Evolutionary conservation across 331 rosid genomes (phyloP).

Genomic region (Prunus yedoensis): DNA sequence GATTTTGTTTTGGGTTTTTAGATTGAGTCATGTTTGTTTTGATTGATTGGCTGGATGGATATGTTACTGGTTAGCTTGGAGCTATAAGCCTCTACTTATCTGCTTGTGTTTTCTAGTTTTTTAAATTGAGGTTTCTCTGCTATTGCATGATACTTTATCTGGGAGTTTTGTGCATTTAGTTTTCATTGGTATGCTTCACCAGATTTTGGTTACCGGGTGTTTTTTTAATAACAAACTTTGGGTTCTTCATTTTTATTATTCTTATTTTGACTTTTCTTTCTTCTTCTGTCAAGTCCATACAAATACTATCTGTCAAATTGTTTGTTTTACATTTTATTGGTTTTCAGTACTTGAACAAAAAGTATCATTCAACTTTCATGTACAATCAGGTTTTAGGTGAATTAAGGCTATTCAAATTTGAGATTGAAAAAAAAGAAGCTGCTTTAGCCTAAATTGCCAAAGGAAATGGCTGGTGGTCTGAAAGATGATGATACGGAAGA

Average conservation of each 20-base stretch:
- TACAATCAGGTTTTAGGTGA: not conserved
- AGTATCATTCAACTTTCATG: not conserved
- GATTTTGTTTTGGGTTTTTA: not conserved
- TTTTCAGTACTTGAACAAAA: too few relatives aligned
- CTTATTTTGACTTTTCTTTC: too few relatives aligned
- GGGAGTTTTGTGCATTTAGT: not conserved
- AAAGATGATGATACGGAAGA: conserved; percentile 22
- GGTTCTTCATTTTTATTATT: too few relatives aligned
- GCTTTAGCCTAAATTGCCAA: not conserved
- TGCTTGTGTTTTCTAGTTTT: not conserved
- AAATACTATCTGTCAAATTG: too few relatives aligned
- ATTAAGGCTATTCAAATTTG: not conserved
- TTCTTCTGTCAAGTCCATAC: too few relatives aligned
- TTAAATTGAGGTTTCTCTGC: not conserved
- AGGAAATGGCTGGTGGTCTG: conserved; percentile 22
- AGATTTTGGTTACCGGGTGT: not conserved
- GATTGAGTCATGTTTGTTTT: not conserved
- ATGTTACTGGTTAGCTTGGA: not conserved
- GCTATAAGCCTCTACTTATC: not conserved
- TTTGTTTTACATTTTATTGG: too few relatives aligned
- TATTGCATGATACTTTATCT: not conserved
- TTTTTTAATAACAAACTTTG: not conserved
- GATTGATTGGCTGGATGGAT: not conserved
- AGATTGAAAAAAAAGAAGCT: not conserved
- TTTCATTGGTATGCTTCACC: not conserved